Percentiles rank a stretch among this genome's conserved stretches.
Evolutionary conservation across 257 asterid species (phyloP).

Genomic region (Nyctanthes arbortristis): DNA sequence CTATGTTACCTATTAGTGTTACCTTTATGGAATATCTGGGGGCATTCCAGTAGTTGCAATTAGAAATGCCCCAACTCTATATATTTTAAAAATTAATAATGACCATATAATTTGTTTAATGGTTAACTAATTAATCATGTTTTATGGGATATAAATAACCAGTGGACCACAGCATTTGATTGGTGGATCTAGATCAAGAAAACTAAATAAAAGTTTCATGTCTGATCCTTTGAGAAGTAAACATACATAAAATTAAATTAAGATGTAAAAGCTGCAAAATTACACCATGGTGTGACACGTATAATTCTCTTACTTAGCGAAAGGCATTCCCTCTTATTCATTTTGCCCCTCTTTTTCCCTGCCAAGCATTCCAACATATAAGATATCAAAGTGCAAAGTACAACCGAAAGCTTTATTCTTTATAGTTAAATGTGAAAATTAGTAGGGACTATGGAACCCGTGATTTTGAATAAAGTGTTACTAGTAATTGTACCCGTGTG

Average conservation of each 20-base stretch:
- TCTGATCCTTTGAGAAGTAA: conserved; percentile 17
- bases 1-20: too few relatives aligned
- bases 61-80: too few relatives aligned
- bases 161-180: conserved; percentile 17
- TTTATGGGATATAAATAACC: not conserved
- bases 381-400: not conserved
- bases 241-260: too few relatives aligned
- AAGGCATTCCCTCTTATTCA: conserved; percentile 15
- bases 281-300: conserved; percentile 20
- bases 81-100: too few relatives aligned
- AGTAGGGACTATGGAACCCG: not conserved
- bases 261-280: conserved; percentile 38
- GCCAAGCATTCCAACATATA: conserved; percentile 25
- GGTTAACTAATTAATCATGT: not conserved
- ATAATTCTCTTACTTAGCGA: conserved; percentile 21
- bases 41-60: too few relatives aligned
- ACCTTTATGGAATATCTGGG: too few relatives aligned
- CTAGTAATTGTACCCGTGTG: too few relatives aligned
- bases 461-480: not conserved
- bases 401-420: not conserved
- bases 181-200: conserved; percentile 51
- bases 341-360: conserved; percentile 27
- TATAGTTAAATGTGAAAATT: not conserved
- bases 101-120: not conserved
- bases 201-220: not conserved